Conservation (phyloP, 805 yeast species). For the Yamadazyma philogaea region DNA sequence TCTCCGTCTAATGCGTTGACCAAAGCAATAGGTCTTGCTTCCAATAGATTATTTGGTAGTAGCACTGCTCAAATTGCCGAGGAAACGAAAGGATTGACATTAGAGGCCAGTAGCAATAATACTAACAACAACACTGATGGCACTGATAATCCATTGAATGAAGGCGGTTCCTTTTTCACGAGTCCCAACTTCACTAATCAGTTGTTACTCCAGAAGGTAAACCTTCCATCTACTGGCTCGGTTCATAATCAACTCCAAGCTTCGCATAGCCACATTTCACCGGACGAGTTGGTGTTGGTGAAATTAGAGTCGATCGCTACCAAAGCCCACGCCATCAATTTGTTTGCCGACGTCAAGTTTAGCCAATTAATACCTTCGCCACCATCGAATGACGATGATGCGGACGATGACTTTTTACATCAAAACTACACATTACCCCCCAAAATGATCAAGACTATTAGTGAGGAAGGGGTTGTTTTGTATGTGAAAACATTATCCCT, state of each 20-base stretch:
- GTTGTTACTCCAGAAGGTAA: conserved; percentile 31
- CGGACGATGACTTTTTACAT: conserved; percentile 33
- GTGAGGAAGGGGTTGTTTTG: conserved; percentile 83
- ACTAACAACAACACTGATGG: background rate
- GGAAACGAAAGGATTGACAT: conserved; percentile 3
- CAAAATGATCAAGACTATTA: conserved; percentile 51
- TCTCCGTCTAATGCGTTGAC: conserved; percentile 86
- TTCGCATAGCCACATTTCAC: conserved; percentile 11
- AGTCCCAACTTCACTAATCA: conserved; percentile 36
- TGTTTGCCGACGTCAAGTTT: conserved; percentile 89
- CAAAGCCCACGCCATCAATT: conserved; percentile 82
- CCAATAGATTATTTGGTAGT: conserved; percentile 77
- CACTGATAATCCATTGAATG: no score
- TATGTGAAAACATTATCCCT: conserved; percentile 82
- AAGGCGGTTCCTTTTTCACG: conserved; percentile 16
- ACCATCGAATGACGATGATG: conserved; percentile 43
- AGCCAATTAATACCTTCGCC: conserved; percentile 79
- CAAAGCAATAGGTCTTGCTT: conserved; percentile 82
- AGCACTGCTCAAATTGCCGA: conserved; percentile 7
- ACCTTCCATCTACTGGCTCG: conserved; percentile 28
- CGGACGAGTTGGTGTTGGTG: conserved; percentile 37
- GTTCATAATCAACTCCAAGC: conserved; percentile 8
- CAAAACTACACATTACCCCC: conserved; percentile 53
- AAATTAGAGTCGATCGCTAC: conserved; percentile 76
- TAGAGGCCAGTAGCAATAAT: conserved; percentile 8